phyloP scores from a whole-genome alignment of 1,139 yeast genomes.

The Protomyces pachydermus region DNA sequence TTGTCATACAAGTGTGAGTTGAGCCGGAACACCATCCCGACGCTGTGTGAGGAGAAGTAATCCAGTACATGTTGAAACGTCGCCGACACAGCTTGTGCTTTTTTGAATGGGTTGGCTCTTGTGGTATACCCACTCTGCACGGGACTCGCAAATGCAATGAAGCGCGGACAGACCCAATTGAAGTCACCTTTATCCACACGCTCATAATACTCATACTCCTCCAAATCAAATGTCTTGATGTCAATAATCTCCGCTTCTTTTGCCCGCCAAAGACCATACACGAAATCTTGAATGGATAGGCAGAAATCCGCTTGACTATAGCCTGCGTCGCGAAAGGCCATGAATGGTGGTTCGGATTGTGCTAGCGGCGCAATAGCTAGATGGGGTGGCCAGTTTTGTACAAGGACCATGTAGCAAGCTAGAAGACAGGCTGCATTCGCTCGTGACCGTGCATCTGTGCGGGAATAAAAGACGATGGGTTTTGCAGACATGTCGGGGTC shows the following conservation, averaged over 20 bases:
- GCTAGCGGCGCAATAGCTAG: constrained; percentile 91
- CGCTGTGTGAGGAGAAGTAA: constrained; percentile 66
- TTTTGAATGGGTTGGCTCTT: constrained; percentile 32
- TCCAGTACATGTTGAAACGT: constrained; percentile 75
- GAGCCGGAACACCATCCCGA: constrained; percentile 81
- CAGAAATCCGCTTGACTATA: constrained; percentile 92
- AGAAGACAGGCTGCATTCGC: constrained; percentile 92
- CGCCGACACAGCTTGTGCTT: constrained; percentile 45
- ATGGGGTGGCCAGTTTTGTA: constrained; percentile 98
- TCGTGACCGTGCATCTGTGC: constrained; percentile 72
- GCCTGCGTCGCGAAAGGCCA: constrained; percentile 95
- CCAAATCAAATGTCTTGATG: constrained; percentile 79
- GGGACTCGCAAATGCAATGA: constrained; percentile 98
- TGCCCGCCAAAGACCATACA: constrained; percentile 98
- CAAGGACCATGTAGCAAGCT: constrained; percentile 90
- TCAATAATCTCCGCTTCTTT: constrained; percentile 87
- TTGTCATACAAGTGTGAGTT: constrained; percentile 88
- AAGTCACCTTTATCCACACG: constrained; percentile 96
- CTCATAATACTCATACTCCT: constrained; percentile 87
- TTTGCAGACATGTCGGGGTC: constrained; percentile 74
- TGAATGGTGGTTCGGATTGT: constrained; percentile 88
- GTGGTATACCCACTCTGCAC: constrained; percentile 49
- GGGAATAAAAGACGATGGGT: constrained; percentile 84
- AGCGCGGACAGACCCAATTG: constrained; percentile 84
- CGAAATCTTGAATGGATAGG: constrained; percentile 86